Percentiles rank a stretch among this genome's conserved stretches.
Evolutionary conservation across 2,329 filamentous ascomycete genomes (phyloP).

Genomic region (Hypoxylon sp.): DNA sequence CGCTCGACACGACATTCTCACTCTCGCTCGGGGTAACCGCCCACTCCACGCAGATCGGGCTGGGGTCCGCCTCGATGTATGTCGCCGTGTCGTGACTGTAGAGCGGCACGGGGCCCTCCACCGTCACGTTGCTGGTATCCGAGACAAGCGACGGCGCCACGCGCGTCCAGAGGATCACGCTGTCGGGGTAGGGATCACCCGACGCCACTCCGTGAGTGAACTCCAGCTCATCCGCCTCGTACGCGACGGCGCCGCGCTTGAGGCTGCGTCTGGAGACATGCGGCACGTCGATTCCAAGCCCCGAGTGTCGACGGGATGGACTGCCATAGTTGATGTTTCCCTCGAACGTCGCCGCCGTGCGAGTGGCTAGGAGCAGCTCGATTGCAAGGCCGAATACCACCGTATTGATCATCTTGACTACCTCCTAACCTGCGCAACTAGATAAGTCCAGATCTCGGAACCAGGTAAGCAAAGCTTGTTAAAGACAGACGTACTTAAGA

Average conservation of each 20-base stretch:
- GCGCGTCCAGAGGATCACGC: conserved; percentile 67
- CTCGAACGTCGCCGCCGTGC: conserved; percentile 41
- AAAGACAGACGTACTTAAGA: no score
- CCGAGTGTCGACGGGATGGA: conserved; percentile 72
- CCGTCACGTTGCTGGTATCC: conserved; percentile 59
- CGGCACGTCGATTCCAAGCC: conserved; percentile 72
- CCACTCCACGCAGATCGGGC: conserved; percentile 75
- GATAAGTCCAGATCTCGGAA: conserved; percentile 6
- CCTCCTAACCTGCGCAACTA: no score
- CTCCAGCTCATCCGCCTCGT: conserved; percentile 61
- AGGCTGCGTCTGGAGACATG: conserved; percentile 68
- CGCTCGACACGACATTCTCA: conserved; percentile 62
- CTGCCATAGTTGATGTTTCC: conserved; percentile 75
- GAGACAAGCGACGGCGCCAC: conserved; percentile 60
- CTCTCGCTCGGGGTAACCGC: conserved; percentile 64
- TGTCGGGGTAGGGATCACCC: conserved; percentile 65
- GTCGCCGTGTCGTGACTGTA: conserved; percentile 62
- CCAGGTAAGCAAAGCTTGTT: no score
- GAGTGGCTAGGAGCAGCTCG: conserved; percentile 17
- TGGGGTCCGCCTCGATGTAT: conserved; percentile 57
- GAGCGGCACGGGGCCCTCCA: conserved; percentile 57
- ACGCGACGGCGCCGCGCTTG: conserved; percentile 56
- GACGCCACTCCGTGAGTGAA: conserved; percentile 73
- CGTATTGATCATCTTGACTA: conserved; percentile 18
- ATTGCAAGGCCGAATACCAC: conserved; percentile 20